Evolutionary conservation across 331 rosid species (phyloP).

Genomic region (Quercus phellos): DNA sequence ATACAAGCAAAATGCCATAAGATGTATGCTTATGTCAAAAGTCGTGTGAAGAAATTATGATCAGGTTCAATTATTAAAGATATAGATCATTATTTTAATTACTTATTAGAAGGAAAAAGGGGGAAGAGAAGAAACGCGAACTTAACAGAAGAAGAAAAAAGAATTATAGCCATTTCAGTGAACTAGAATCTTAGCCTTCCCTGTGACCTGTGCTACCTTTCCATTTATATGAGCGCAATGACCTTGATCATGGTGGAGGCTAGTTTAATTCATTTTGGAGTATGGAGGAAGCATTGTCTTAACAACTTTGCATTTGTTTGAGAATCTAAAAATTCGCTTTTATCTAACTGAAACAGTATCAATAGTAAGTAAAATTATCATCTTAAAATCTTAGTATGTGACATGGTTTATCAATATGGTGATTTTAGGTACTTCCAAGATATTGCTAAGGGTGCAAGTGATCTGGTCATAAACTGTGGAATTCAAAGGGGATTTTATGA

Average conservation of each 20-base stretch:
- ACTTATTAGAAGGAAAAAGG: background rate
- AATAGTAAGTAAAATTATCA: background rate
- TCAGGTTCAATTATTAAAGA: background rate
- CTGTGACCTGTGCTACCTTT: background rate
- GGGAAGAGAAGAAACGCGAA: background rate
- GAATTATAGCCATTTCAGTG: too few species aligned
- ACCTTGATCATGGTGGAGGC: background rate
- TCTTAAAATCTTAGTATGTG: background rate
- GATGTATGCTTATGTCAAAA: background rate
- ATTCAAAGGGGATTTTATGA: slow-evolving; percentile 17
- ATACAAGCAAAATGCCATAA: background rate
- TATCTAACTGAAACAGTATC: background rate
- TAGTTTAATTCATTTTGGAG: background rate
- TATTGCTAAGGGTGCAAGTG: slow-evolving; percentile 12
- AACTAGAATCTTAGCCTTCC: too few species aligned
- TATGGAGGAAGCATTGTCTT: background rate
- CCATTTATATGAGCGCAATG: background rate
- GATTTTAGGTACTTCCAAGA: slow-evolving; percentile 22
- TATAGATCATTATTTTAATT: background rate
- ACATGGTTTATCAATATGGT: slow-evolving; percentile 27
- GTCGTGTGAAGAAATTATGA: background rate
- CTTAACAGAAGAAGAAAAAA: background rate
- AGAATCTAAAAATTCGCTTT: background rate
- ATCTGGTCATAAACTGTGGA: slow-evolving; percentile 22
- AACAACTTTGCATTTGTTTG: slow-evolving; percentile 13